Evolutionary conservation across 2,329 filamentous ascomycete species (phyloP), one percentile per base, ranked within the genome.

Genomic region (Lecanicillium sp.): DNA sequence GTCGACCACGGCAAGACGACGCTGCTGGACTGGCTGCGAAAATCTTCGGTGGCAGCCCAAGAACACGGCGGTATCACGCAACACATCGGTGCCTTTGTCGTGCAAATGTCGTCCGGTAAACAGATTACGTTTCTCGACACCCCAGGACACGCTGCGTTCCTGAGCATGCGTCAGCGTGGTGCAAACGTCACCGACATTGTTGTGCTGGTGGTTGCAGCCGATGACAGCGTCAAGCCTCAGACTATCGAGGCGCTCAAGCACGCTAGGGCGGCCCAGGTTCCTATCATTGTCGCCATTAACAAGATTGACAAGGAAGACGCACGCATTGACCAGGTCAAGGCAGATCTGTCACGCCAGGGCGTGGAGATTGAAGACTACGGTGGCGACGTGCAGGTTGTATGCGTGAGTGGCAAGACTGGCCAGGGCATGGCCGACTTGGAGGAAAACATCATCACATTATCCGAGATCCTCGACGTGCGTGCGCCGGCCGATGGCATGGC

Each of bases 1-100:
- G 92, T 98, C 51, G 94, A 98, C 57, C 92, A 98, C 59, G 92
- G 92, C 39, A 98, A 98, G 67, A 98, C 92, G 1, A 98, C 94
- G 0, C 80, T 98, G 30, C 71, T 98, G 9, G 92, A 98, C 57
- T 97, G 82, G 64, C 69, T 98, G 32, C 84, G 92, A 28, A 94
- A 95, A 51, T 92, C 89, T 2, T 96, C 88, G 6, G 79, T 98
- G 31, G 94, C 83, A 30, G 87, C 87, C 5, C 79, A 84, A 39
- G 92, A 98, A 58, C 89, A 96, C 56, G 92, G 92, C 46, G 92
- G 92, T 27, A 98, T 98, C 56, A 98, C 92, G 0, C 92, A 98
- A 59, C 92, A 98, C 55, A 98, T 98, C 48, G 94, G 92, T 60
- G 92, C 92, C 13, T 98, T 98, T 65, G 88, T 88, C 6, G 92